Percentiles rank a stretch among this genome's conserved stretches.
Evolutionary conservation across 2,329 filamentous ascomycete genomes (phyloP).

Genomic region (Aspergillus fumigatus): DNA sequence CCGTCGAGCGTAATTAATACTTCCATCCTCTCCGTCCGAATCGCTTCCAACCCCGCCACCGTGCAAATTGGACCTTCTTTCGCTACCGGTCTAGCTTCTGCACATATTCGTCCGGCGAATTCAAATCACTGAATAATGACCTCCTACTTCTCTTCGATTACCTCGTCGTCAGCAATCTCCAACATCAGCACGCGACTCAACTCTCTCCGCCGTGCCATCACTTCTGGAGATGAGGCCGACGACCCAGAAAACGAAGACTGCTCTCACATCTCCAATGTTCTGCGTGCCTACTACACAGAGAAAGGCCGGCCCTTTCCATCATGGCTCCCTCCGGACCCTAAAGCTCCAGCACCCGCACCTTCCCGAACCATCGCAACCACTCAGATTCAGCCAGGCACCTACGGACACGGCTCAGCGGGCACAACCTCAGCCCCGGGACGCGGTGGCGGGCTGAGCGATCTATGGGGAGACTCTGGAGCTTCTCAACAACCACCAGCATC

Average conservation of each 20-base stretch:
- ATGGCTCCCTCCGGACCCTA: constrained; percentile 91
- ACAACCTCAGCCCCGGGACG: constrained; percentile 27
- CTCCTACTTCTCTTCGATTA: constrained; percentile 73
- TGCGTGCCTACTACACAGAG: constrained; percentile 88
- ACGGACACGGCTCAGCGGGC: constrained; percentile 24
- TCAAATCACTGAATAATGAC: constrained; percentile 59
- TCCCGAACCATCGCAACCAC: constrained; percentile 47
- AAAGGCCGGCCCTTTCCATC: constrained; percentile 74
- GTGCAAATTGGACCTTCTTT: constrained; percentile 7
- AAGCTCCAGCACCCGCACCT: constrained; percentile 55
- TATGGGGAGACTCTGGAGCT: constrained; percentile 50
- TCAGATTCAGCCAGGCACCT: constrained; percentile 47
- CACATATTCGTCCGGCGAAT: not conserved
- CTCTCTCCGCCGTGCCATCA: constrained; percentile 49
- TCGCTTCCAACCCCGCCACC: constrained; percentile 19
- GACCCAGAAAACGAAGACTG: constrained; percentile 64
- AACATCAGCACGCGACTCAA: constrained; percentile 54
- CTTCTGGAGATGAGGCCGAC: constrained; percentile 38
- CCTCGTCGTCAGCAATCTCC: constrained; percentile 44
- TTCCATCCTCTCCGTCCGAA: constrained; percentile 12
- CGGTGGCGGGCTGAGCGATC: constrained; percentile 50
- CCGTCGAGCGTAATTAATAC: not conserved
- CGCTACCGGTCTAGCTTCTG: not conserved
- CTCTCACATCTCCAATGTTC: constrained; percentile 88
- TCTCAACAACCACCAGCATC: constrained; percentile 22